These are phyloP conservation scores for Lachnellula cervina DNA, from an alignment of 2,329 filamentous ascomycete species.

Conservation along the genomic window DNA sequence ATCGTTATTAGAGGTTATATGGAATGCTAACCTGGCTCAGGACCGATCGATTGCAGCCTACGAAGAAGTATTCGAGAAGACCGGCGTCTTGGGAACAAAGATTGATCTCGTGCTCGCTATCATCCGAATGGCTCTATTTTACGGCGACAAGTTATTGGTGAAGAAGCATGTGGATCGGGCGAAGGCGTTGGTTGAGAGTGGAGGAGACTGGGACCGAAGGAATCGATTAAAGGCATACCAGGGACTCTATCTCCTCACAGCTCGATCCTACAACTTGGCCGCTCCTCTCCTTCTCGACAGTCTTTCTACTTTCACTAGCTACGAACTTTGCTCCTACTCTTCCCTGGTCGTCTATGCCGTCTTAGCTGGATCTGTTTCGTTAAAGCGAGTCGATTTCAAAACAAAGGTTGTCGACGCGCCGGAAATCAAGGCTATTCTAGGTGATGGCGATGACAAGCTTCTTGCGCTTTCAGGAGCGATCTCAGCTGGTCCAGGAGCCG, in stretches of 20 bases:
- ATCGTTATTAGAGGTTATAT: background rate
- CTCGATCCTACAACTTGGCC: slow-evolving; percentile 83
- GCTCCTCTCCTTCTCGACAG: slow-evolving; percentile 94
- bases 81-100: slow-evolving; percentile 91
- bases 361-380: slow-evolving; percentile 84
- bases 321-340: slow-evolving; percentile 96
- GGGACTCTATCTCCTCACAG: slow-evolving; percentile 85
- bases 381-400: slow-evolving; percentile 98
- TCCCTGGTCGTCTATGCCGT: slow-evolving; percentile 93
- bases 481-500: slow-evolving; percentile 75
- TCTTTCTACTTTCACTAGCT: slow-evolving; percentile 95
- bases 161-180: slow-evolving; percentile 93
- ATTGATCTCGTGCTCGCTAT: slow-evolving; percentile 96
- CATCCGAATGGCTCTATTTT: slow-evolving; percentile 93
- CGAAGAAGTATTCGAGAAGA: slow-evolving; percentile 94
- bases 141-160: slow-evolving; percentile 84
- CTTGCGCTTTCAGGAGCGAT: slow-evolving; percentile 74
- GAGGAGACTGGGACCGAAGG: slow-evolving; percentile 96
- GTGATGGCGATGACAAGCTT: slow-evolving; percentile 82
- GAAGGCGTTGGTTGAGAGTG: slow-evolving; percentile 83
- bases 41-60: slow-evolving; percentile 91
- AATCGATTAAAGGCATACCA: slow-evolving; percentile 99
- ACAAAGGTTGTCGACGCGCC: slow-evolving; percentile 97
- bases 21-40: slow-evolving; percentile 41
- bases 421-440: slow-evolving; percentile 95